Base-by-base conservation (phyloP, 2,329 filamentous ascomycete species). In the Moelleriella libera region DNA sequence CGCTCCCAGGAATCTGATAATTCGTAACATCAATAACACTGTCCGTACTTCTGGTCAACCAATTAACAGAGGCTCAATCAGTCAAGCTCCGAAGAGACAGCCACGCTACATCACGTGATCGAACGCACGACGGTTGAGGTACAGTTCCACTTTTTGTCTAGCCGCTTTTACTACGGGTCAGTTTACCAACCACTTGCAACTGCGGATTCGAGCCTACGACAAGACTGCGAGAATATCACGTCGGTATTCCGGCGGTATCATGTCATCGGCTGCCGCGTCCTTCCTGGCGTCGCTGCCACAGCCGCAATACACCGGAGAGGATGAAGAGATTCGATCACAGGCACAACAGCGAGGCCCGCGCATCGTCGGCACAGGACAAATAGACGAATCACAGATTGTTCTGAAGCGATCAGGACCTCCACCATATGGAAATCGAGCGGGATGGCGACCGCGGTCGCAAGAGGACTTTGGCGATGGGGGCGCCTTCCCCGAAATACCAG, bases 381-480 rank as follows among this genome's bases (percentile, higher is more conserved):
- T 94, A 54, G 85, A 95, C 68, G 83, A 92, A 60, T 83, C 82
- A 40, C 88, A 95, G 64, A 74, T 97, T 55, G 85, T 94, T 14
- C 65, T 94, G 50, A 85, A 84, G 77, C 83, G 82, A 69, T 76
- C 78, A 49, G 89, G 89, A 14, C 88, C 89, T 49, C 92, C 92
- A 8, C 74, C 88, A 1, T 98, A 97, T 57, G 87, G 87, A 45
- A 82, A 88, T 62, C 83, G 92, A 59, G 68, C 79, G 62, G 86
- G 85, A 76, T 98, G 92, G 92, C 80, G 92, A 54, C 92, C 92
- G 32, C 83, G 90, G 58, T 76, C 76, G 41, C 79, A 85, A 53
- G 89, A 96, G 61, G 92, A 98, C 65, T 98, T 89, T 68, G 89
- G 87, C 57, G 89, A 97, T 71, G 92, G 92, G 53, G 92, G 92